phyloP scores from a whole-genome alignment of 2,329 filamentous ascomycete genomes.

The Knufia petricola region DNA sequence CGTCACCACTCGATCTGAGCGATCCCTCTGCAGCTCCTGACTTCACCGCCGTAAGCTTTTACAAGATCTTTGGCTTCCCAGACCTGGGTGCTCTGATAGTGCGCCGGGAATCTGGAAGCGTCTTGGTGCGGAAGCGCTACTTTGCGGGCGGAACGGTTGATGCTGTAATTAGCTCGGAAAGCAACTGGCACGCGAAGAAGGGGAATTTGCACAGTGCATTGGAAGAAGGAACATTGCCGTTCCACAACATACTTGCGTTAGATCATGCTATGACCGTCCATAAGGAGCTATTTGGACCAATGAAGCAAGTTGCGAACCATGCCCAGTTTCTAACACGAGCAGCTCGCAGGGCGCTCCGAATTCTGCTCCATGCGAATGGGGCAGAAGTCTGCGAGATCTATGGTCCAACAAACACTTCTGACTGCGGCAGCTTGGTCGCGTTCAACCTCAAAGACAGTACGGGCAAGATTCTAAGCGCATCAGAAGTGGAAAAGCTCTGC shows the following conservation, averaged over 20 bases:
- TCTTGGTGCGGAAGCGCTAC: conserved; percentile 62
- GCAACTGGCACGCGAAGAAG: conserved; percentile 77
- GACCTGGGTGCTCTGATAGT: conserved; percentile 81
- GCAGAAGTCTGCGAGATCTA: conserved; percentile 59
- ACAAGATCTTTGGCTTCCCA: conserved; percentile 97
- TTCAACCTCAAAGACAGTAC: conserved; percentile 67
- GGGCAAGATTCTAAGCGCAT: conserved; percentile 67
- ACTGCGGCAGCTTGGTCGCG: conserved; percentile 64
- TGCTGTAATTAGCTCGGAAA: conserved; percentile 67
- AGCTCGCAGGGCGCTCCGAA: conserved; percentile 49
- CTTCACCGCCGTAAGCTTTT: conserved; percentile 79
- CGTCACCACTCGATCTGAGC: conserved; percentile 63
- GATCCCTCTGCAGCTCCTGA: conserved; percentile 58
- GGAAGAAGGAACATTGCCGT: conserved; percentile 84
- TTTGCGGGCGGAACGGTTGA: conserved; percentile 95
- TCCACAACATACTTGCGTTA: conserved; percentile 81
- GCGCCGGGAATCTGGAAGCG: conserved; percentile 55
- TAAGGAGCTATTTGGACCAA: conserved; percentile 57
- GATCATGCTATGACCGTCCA: conserved; percentile 65
- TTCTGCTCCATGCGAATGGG: conserved; percentile 61
- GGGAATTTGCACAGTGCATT: conserved; percentile 65
- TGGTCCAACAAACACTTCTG: conserved; percentile 28
- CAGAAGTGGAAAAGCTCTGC: conserved; percentile 80
- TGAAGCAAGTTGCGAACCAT: conserved; percentile 61
- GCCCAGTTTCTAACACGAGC: conserved; percentile 54